Base-by-base conservation (phyloP, 1,139 yeast genomes). In the Meyerozyma athensensis region DNA sequence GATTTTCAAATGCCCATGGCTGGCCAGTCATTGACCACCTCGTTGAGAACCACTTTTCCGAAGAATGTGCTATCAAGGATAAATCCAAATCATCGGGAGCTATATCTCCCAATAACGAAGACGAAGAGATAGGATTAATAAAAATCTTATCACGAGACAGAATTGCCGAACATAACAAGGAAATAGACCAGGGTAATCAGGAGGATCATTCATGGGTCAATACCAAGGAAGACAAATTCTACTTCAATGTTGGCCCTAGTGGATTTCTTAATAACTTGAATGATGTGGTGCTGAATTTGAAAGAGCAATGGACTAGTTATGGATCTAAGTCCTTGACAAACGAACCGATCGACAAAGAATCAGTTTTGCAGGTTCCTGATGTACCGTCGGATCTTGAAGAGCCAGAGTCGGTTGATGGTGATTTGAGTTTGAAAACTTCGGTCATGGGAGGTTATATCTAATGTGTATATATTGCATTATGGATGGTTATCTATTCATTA, bases 1-100 rank as follows among this genome's bases (percentile, higher is more conserved):
- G 90, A 43, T 92, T 86, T 65, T 81, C 95, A 8, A 92, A 92
- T 63, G 95, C 97, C 0, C 89, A 84, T 61, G 99, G 99, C 1
- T 90, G 97, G 96, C 89, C 86, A 0, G 96, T 89, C 0, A 72
- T 92, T 24, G 86, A 84, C 37, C 97, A 92, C 59, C 52, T 92
- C 45, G 86, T 84, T 1, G 61, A 71, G 13, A 72, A 77, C 39
- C 94, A 85, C 59, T 86, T 86, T 54, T 24, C 28, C 7, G 28
- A 24, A 13, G 28, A 14, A 5, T 24, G 28, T 24, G 12, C 14
- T 24, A 17, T 7, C 14, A 12, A 24, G 13, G 28, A 24, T n/a
- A 13, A 6, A 9, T 3, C 13, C 28, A 24, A 13, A n/a, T n/a
- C n/a, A n/a, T n/a, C n/a, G n/a, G n/a, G n/a, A n/a, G n/a, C n/a